A percentile compares a stretch with the other conserved stretches of the same genome.
Evolutionary conservation across 192 early-diverging fungal genomes (phyloP).

Genomic region (Linnemannia zychae): DNA sequence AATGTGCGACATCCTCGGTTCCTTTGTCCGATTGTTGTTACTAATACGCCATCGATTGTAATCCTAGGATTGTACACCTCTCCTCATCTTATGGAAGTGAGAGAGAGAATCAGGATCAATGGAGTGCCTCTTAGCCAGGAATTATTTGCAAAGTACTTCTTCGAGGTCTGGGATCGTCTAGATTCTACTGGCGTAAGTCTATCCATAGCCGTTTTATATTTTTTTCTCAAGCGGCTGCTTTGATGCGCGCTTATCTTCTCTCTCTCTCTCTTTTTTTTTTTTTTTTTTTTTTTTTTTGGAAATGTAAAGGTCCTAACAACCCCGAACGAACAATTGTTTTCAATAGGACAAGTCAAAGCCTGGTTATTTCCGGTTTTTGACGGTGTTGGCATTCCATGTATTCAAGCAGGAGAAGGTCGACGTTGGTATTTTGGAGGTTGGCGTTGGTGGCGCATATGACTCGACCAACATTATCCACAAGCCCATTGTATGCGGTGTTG

Average conservation of each 20-base stretch:
- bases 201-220: not conserved
- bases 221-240: not conserved
- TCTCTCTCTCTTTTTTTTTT: no score
- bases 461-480: constrained; percentile 82
- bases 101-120: constrained; percentile 95
- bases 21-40: not conserved
- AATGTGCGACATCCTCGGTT: not conserved
- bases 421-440: constrained; percentile 86
- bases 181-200: constrained; percentile 58
- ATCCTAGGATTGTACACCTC: constrained; percentile 90
- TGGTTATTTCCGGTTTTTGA: constrained; percentile 93
- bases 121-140: constrained; percentile 82
- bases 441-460: constrained; percentile 89
- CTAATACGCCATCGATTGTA: not conserved
- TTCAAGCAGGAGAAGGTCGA: constrained; percentile 89
- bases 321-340: not conserved
- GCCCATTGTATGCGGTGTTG: constrained; percentile 85
- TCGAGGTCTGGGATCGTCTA: constrained; percentile 85
- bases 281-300: not conserved
- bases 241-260: no score
- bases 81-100: constrained; percentile 92
- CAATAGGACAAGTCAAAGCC: constrained; percentile 70
- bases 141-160: constrained; percentile 81
- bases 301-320: no score
- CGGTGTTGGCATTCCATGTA: constrained; percentile 89